A percentile compares a stretch with the other conserved stretches of the same genome.
Evolutionary conservation across 2,329 filamentous ascomycete genomes (phyloP).

Genomic region (Hypoxylon sp.): DNA sequence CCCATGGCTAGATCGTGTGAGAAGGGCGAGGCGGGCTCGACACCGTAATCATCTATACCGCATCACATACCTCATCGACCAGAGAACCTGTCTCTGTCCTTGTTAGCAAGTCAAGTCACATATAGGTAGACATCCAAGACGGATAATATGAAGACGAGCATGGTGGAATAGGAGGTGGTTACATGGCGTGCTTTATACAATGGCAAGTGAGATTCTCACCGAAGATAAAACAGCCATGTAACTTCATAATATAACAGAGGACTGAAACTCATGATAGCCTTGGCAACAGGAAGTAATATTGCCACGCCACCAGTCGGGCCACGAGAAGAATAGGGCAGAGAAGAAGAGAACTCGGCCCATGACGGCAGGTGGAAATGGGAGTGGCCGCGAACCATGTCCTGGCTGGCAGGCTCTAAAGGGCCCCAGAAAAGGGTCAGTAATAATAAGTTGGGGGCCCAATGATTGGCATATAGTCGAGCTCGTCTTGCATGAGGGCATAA

Average conservation of each 20-base stretch:
- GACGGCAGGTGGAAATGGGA: constrained; percentile 20
- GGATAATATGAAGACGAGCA: constrained; percentile 9
- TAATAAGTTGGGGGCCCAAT: constrained; percentile 32
- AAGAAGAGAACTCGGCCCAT: constrained; percentile 11
- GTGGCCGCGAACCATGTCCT: constrained; percentile 31
- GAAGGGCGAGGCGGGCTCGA: constrained; percentile 20
- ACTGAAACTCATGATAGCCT: constrained; percentile 15
- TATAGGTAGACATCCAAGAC: no score
- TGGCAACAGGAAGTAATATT: constrained; percentile 11
- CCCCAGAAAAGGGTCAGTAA: constrained; percentile 17
- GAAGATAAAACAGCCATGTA: constrained; percentile 23
- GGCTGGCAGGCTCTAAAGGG: constrained; percentile 18
- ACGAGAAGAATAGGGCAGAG: constrained; percentile 3
- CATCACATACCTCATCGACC: constrained; percentile 13
- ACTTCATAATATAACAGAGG: constrained; percentile 21
- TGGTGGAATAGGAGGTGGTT: constrained; percentile 5
- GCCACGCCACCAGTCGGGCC: constrained; percentile 26
- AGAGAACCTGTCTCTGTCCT: neutral
- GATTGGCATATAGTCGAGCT: constrained; percentile 36
- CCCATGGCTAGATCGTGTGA: constrained; percentile 6
- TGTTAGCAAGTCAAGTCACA: neutral
- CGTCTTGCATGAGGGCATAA: constrained; percentile 35
- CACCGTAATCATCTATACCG: constrained; percentile 9
- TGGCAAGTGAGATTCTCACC: constrained; percentile 13
- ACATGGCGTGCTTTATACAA: constrained; percentile 2